Base-by-base conservation (phyloP, 192 early-diverging fungal species). In the Obelidium mucronatum region DNA sequence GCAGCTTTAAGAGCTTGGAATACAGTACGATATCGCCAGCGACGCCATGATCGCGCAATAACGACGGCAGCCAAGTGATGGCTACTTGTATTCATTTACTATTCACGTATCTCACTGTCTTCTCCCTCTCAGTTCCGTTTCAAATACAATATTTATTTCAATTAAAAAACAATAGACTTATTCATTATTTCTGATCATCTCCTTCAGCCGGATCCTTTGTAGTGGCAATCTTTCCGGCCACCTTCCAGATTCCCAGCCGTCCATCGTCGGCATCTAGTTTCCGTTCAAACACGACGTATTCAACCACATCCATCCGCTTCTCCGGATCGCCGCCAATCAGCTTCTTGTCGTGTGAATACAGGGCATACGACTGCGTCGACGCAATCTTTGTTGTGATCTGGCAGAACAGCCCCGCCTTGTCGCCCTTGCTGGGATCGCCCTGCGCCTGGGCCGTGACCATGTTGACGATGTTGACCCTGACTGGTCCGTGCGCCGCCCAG, bases 1-100 rank as follows among this genome's bases (percentile, higher is more conserved):
- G 70, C 77, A 24, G 80, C 73, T 56, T 79, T 80, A 3, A 85
- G 67, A 60, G 79, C 78, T 2, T 35, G 61, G 61, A 85, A 85
- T 1, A 79, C 79, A 35, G 44, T n/a, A 13, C 78, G 66, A 62
- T 56, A 58, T 37, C 48, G 6, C 69, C 70, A 85, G 3, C 80
- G 40, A 37, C 64, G 40, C 84, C 84, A 85, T 70, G 74, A 58
- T 28, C 81, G 30, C 28, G 61, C 59, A 26, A 85, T 82, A 28
- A 73, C 64, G 28, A 33, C 35, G 11, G 79, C 80, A 15, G 83
- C 83, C 8, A 58, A 8, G 6, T 58, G 55, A 58, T 58, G 55
- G 30, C n/a, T n/a, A n/a, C n/a, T n/a, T n/a, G n/a, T n/a, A n/a
- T n/a, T n/a, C n/a, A n/a, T n/a, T n/a, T n/a, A n/a, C n/a, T n/a